A percentile compares a stretch with the other conserved stretches of the same genome.
These are phyloP conservation scores for Hebeloma cylindrosporum DNA, from an alignment of 768 basidiomycete species.

Conservation along the genomic window DNA sequence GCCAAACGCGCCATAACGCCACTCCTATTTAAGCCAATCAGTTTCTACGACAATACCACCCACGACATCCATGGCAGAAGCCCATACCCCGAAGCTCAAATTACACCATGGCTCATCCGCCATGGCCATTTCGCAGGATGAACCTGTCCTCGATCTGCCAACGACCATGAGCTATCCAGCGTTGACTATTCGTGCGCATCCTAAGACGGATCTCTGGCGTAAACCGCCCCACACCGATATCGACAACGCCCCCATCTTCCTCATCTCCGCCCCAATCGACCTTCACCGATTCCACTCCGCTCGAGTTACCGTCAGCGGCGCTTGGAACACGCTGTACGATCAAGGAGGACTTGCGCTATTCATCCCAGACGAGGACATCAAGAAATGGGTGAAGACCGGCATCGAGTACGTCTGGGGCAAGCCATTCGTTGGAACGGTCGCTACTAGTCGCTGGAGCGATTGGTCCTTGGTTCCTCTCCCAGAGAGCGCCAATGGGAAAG, in stretches of 20 bases:
- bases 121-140: constrained; percentile 28
- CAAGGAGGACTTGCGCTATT: constrained; percentile 32
- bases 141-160: constrained; percentile 14
- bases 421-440: constrained; percentile 31
- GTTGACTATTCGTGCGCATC: constrained; percentile 24
- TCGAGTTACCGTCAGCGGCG: constrained; percentile 27
- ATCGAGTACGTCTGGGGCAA: constrained; percentile 32
- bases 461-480: constrained; percentile 32
- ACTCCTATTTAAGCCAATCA: constrained; percentile 11
- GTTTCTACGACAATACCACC: constrained; percentile 3
- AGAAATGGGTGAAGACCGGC: constrained; percentile 34
- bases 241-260: constrained; percentile 31
- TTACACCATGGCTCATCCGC: constrained; percentile 34
- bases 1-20: no score
- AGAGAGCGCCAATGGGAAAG: constrained; percentile 22
- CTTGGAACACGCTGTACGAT: constrained; percentile 32
- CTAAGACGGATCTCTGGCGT: constrained; percentile 34
- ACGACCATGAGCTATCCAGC: constrained; percentile 24
- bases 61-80: constrained; percentile 8
- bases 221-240: constrained; percentile 31
- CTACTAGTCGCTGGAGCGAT: constrained; percentile 31
- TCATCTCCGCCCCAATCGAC: constrained; percentile 28
- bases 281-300: constrained; percentile 33
- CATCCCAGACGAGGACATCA: constrained; percentile 33
- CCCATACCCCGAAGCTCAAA: constrained; percentile 23